Evolutionary conservation across 495 filamentous ascomycete genomes (phyloP).

Genomic region (Extremus antarcticus): DNA sequence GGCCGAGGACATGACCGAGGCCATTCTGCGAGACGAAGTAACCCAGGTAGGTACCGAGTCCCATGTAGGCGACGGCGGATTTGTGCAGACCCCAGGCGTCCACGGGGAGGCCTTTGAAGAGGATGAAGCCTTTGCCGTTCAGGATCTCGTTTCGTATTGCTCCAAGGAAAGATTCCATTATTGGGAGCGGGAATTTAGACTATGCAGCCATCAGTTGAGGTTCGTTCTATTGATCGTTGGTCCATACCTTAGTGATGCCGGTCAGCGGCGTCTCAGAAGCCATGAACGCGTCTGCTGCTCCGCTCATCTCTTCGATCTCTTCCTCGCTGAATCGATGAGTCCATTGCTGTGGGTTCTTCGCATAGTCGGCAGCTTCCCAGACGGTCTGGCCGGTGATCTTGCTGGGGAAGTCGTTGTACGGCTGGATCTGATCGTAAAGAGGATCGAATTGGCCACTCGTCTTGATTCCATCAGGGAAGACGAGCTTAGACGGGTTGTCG

Average conservation of each 20-base stretch:
- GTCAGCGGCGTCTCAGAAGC: constrained; percentile 50
- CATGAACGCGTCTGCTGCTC: constrained; percentile 58
- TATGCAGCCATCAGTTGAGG: not conserved
- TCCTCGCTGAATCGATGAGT: constrained; percentile 54
- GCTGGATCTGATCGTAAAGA: constrained; percentile 50
- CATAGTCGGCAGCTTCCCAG: constrained; percentile 66
- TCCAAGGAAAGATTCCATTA: constrained; percentile 44
- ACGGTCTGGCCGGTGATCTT: constrained; percentile 64
- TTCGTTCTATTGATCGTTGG: not conserved
- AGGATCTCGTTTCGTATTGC: constrained; percentile 58
- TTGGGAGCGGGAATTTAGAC: constrained; percentile 55
- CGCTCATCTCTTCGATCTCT: constrained; percentile 58
- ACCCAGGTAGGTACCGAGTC: constrained; percentile 74
- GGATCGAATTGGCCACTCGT: constrained; percentile 75
- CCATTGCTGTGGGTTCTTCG: constrained; percentile 60
- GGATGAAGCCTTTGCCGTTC: constrained; percentile 76
- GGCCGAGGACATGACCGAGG: constrained; percentile 74
- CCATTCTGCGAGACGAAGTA: constrained; percentile 82
- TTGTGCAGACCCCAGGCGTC: constrained; percentile 63
- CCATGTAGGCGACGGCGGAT: constrained; percentile 80
- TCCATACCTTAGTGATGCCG: constrained; percentile 52
- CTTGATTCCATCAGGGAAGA: constrained; percentile 36
- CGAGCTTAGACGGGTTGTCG: constrained; percentile 17
- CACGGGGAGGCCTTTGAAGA: constrained; percentile 75
- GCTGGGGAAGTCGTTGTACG: constrained; percentile 63